Base-by-base conservation (phyloP, 805 yeast genomes). In the Starmerella roubikii region DNA sequence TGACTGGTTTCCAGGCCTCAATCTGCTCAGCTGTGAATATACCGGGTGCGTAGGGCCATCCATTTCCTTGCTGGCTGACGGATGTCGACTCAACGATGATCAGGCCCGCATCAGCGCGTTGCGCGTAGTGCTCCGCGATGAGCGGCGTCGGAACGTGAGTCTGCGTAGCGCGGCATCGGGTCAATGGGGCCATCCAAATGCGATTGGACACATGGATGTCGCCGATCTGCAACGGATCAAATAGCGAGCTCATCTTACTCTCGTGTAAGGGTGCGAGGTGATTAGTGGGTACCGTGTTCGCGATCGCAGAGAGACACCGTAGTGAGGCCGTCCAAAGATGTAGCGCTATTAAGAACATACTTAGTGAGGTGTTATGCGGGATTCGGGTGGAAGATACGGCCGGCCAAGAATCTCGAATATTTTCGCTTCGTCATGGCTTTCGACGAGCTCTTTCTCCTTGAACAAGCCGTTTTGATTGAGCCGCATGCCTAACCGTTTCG, bases 61-160 rank as follows among this genome's bases (percentile, higher is more conserved):
- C 20, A 64, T 66, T 64, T 43, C 66, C 62, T 54, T 55, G 42
- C 2, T 58, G 51, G n/a, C 69, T 57, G 11, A 67, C 63, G 43
- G 63, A 62, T 1, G 77, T 67, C 8, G 72, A 81, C 54, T 77
- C 84, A 8, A 73, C 57, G 47, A 72, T 64, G 16, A 76, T 40
- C 45, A 78, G 55, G 38, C 61, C 47, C 38, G 60, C 57, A 37
- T 57, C 50, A 0, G 83, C 67, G 43, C 81, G 64, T 49, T 72
- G 71, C 22, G 52, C 61, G 52, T 77, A 78, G 56, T 76, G 75
- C 39, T 66, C 59, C 15, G 54, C 54, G 40, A 64, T 59, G 39
- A 68, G 59, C 67, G 71, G 10, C 65, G 58, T 42, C 11, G 76
- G 70, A 23, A 62, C 60, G 40, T 54, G 57, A 29, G 49, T 31